These are phyloP conservation scores for Lignosus rhinocerotis DNA, from an alignment of 1,284 basidiomycete genomes.

Conservation along the genomic window DNA sequence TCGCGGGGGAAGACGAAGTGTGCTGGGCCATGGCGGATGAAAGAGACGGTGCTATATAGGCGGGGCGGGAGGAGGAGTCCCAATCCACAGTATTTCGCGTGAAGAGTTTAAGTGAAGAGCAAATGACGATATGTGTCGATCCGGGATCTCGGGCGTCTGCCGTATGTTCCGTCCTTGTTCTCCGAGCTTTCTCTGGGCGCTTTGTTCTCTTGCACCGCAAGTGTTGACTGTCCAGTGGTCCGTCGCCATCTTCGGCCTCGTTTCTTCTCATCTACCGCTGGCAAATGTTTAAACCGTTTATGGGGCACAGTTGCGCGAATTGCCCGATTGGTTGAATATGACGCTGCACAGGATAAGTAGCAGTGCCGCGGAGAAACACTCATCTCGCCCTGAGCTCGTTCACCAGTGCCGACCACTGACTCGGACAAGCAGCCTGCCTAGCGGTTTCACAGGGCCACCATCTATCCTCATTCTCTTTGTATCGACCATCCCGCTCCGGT, in stretches of 20 bases:
- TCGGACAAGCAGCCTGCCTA: no score
- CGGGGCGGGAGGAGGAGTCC: conserved; percentile 16
- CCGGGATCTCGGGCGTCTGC: conserved; percentile 4
- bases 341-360: conserved; percentile 1
- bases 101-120: conserved; percentile 12
- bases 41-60: conserved; percentile 6
- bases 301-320: neutral
- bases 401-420: neutral
- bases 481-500: neutral
- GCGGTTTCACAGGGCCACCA: conserved; percentile 2
- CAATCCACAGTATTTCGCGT: conserved; percentile 19
- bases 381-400: neutral
- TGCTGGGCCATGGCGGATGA: conserved; percentile 6
- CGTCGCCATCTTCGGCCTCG: neutral
- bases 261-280: neutral
- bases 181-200: neutral
- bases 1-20: neutral
- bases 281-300: neutral
- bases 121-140: conserved; percentile 9
- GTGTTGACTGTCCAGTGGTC: neutral
- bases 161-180: neutral
- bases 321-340: neutral
- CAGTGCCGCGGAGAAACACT: neutral
- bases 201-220: no score
- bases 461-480: neutral